Percentiles rank a stretch among this genome's conserved stretches.
Evolutionary conservation across 2,329 filamentous ascomycete species (phyloP).

Genomic region (Pezicula carpinea): DNA sequence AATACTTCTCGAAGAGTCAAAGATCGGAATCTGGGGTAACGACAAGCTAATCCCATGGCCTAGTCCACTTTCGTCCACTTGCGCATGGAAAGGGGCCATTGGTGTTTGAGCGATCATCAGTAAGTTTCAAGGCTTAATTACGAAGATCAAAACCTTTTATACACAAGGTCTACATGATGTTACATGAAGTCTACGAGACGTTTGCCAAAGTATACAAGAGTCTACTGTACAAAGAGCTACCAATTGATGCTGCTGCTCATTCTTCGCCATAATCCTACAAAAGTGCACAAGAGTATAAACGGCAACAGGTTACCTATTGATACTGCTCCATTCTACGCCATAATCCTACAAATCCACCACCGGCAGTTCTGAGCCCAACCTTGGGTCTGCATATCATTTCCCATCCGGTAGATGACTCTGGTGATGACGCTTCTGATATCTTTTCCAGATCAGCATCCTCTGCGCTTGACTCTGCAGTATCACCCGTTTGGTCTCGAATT

Average conservation of each 20-base stretch:
- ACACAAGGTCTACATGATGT: too few relatives aligned
- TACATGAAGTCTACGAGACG: too few relatives aligned
- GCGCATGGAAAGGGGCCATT: too few relatives aligned
- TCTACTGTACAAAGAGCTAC: background rate
- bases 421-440: background rate
- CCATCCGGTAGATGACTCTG: slow-evolving; percentile 12
- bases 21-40: too few relatives aligned
- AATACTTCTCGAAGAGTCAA: too few relatives aligned
- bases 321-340: slow-evolving; percentile 24
- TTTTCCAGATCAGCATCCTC: background rate
- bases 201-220: too few relatives aligned
- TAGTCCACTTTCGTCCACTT: too few relatives aligned
- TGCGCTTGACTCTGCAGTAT: background rate
- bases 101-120: too few relatives aligned
- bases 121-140: too few relatives aligned
- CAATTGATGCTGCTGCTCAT: background rate
- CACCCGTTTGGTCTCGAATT: background rate
- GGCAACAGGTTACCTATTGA: background rate
- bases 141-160: too few relatives aligned
- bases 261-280: background rate
- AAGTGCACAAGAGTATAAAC: background rate
- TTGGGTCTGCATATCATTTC: slow-evolving; percentile 49
- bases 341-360: slow-evolving; percentile 47
- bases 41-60: too few relatives aligned
- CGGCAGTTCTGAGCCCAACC: slow-evolving; percentile 39